Evolutionary conservation across 805 yeast genomes (phyloP).

Genomic region (Starmerella riodocensis): DNA sequence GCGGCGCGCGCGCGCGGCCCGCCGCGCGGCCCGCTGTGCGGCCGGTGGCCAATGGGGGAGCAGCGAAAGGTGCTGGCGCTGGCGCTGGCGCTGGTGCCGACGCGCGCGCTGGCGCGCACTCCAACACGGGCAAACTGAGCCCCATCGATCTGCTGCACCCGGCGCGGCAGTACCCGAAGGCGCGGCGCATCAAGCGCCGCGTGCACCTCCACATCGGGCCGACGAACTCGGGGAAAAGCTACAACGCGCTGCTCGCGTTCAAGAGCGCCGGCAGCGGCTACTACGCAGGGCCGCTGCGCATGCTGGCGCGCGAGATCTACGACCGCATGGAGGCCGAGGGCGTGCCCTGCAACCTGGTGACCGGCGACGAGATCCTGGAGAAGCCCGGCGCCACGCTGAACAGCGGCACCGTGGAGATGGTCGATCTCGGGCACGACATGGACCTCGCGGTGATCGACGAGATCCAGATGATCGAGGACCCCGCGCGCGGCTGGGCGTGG

Average conservation of each 20-base stretch:
- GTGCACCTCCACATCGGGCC: conserved; percentile 95
- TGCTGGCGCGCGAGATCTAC: conserved; percentile 82
- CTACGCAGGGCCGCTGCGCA: conserved; percentile 87
- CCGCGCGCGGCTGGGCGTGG: conserved; percentile 84
- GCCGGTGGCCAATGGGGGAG: too few relatives aligned
- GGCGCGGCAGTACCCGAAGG: conserved; percentile 70
- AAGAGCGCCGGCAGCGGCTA: conserved; percentile 60
- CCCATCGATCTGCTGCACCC: conserved; percentile 42
- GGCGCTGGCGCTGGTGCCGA: too few relatives aligned
- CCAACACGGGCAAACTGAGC: too few relatives aligned
- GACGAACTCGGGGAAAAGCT: conserved; percentile 91
- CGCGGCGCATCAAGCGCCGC: conserved; percentile 65
- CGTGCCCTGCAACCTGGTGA: conserved; percentile 63
- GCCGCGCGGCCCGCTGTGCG: too few relatives aligned
- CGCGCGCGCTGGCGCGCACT: conserved; percentile 24
- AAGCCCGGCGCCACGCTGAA: conserved; percentile 64
- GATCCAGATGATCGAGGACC: conserved; percentile 85
- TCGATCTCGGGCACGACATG: conserved; percentile 49
- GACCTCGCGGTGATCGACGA: conserved; percentile 91
- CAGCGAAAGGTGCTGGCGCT: too few relatives aligned
- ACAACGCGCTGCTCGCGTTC: conserved; percentile 59
- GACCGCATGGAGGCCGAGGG: conserved; percentile 62
- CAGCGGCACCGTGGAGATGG: conserved; percentile 90
- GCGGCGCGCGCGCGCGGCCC: too few relatives aligned
- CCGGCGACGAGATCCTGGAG: conserved; percentile 88